Base-by-base conservation (phyloP, 1,284 basidiomycete species). In the Ustilago lituana region DNA sequence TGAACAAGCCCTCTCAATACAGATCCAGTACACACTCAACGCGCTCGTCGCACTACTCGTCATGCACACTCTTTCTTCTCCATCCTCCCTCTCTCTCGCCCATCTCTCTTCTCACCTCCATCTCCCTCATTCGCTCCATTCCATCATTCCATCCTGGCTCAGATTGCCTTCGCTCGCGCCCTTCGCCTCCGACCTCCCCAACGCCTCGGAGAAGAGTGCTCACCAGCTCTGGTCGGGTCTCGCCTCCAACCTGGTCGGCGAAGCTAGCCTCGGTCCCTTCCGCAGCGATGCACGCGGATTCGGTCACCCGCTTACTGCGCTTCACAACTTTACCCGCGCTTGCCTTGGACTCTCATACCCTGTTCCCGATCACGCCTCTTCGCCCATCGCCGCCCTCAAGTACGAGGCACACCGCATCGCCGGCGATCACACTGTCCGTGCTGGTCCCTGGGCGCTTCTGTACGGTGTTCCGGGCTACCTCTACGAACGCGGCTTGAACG, bases 231-330 rank as follows among this genome's bases (percentile, higher is more conserved):
- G 56, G 38, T 64, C 67, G 22, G 37, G 24, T 12, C 40, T 58
- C 32, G 55, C 52, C 20, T 56, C 54, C 41, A 61, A 61, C 27
- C 10, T 63, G 10, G 32, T 53, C 17, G 43, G 48, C 27, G 59
- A 61, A 43, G 52, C 48, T 2, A 64, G 48, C 29, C 51, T 65
- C 6, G 73, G 75, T 36, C 75, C 75, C 5, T 77, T 77, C 39
- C 62, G 75, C 15, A 75, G 73, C 52, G 75, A 77, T 24, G 75
- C 75, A 0, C 59, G 64, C 14, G 75, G 75, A 8, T 77, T 77
- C 27, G 75, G 75, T 12, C 75, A 77, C 40, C 75, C 75, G 11
- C 58, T 77, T 22, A 75, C 73, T 8, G 74, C 75, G 22, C 57
- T 77, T 14, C 73, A 77, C 65, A 71, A 68, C 56, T 75, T 77